Percentiles rank a stretch among this genome's conserved stretches.
phyloP scores from a whole-genome alignment of 2,329 filamentous ascomycete genomes.

The Alternaria incomplexa region DNA sequence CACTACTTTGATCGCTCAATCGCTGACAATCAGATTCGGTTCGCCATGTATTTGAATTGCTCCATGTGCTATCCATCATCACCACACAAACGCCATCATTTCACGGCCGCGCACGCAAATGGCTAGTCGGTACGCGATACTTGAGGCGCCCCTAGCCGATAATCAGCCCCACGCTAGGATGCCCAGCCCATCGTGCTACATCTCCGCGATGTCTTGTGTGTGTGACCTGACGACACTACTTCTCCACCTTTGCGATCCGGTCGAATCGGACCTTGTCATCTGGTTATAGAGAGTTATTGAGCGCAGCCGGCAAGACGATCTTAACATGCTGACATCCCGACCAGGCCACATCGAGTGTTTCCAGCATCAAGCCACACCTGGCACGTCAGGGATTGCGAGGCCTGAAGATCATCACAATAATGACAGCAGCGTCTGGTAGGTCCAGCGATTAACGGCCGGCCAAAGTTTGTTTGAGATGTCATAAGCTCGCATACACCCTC shows the following conservation, averaged over 20 bases:
- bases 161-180: constrained; percentile 36
- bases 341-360: constrained; percentile 33
- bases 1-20: constrained; percentile 35
- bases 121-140: constrained; percentile 35
- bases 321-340: constrained; percentile 16
- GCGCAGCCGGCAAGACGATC: constrained; percentile 6
- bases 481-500: constrained; percentile 27
- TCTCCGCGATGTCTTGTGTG: constrained; percentile 24
- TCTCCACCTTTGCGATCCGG: constrained; percentile 4
- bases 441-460: constrained; percentile 33
- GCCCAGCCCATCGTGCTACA: constrained; percentile 28
- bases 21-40: constrained; percentile 28
- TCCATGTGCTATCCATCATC: constrained; percentile 35
- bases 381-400: constrained; percentile 31
- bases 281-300: constrained; percentile 11
- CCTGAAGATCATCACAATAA: constrained; percentile 37
- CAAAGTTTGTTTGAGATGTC: constrained; percentile 38
- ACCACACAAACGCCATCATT: constrained; percentile 37
- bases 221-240: constrained; percentile 21
- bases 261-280: constrained; percentile 3
- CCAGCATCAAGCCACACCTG: constrained; percentile 36
- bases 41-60: constrained; percentile 23
- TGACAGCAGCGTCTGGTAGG: constrained; percentile 28
- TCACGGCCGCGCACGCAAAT: constrained; percentile 30
- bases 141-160: constrained; percentile 30